phyloP scores from a whole-genome alignment of 495 filamentous ascomycete species.

The Astrocystis sublimbata region DNA sequence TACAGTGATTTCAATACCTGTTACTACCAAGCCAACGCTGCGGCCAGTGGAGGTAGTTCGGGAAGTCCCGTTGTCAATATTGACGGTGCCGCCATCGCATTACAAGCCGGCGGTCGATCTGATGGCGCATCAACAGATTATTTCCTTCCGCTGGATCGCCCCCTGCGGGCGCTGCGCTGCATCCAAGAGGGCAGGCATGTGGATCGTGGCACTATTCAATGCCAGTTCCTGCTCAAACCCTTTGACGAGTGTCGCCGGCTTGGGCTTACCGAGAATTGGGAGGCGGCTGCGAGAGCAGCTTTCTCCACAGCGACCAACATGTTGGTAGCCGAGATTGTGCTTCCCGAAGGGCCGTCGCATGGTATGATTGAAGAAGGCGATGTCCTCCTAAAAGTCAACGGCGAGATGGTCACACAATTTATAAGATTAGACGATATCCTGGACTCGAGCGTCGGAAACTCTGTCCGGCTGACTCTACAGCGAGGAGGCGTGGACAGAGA shows the following conservation, averaged over 20 bases:
- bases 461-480: slow-evolving; percentile 75
- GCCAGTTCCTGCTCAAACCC: slow-evolving; percentile 93
- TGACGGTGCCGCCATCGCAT: slow-evolving; percentile 85
- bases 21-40: slow-evolving; percentile 97
- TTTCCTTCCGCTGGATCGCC: slow-evolving; percentile 91
- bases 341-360: slow-evolving; percentile 87
- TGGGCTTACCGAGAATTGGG: slow-evolving; percentile 82
- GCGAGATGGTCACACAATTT: slow-evolving; percentile 90
- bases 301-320: slow-evolving; percentile 95
- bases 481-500: slow-evolving; percentile 86
- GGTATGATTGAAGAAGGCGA: slow-evolving; percentile 88
- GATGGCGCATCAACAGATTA: slow-evolving; percentile 98
- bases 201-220: slow-evolving; percentile 92
- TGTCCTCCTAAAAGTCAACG: slow-evolving; percentile 93
- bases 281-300: slow-evolving; percentile 72
- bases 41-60: slow-evolving; percentile 93
- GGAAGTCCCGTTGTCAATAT: slow-evolving; percentile 97
- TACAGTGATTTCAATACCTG: slow-evolving; percentile 99
- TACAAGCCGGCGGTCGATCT: slow-evolving; percentile 91
- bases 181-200: slow-evolving; percentile 74
- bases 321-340: slow-evolving; percentile 92
- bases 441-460: slow-evolving; percentile 78
- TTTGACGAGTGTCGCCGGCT: slow-evolving; percentile 96
- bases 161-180: slow-evolving; percentile 80
- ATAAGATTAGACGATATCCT: slow-evolving; percentile 90